Evolutionary conservation across 2,329 filamentous ascomycete species (phyloP).

Genomic region (Trichoderma hamatum): DNA sequence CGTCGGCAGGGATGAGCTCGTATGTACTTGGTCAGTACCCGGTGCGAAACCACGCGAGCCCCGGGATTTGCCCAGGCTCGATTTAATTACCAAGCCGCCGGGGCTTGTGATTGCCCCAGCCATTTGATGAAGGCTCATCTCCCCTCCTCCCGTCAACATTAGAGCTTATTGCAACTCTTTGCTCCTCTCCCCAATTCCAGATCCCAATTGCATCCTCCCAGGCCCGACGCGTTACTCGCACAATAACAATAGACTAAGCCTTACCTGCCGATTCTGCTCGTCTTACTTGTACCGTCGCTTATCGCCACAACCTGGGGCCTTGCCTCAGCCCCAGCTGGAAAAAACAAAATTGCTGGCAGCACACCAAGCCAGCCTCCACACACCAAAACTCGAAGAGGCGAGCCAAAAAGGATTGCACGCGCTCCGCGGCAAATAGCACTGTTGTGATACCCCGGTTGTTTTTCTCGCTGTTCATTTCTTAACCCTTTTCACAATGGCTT

Average conservation of each 20-base stretch:
- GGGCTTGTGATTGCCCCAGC: slow-evolving; percentile 24
- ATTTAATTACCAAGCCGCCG: slow-evolving; percentile 23
- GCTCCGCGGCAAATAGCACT: slow-evolving; percentile 8
- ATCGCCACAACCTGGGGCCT: slow-evolving; percentile 5
- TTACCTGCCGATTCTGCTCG: neutral
- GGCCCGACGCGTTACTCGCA: neutral
- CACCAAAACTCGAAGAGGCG: neutral
- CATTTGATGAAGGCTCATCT: slow-evolving; percentile 2
- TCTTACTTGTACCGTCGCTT: slow-evolving; percentile 9
- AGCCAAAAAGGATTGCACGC: neutral
- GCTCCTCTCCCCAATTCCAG: neutral
- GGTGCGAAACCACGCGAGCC: slow-evolving; percentile 21
- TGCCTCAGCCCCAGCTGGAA: slow-evolving; percentile 17
- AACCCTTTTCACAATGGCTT: slow-evolving; percentile 56
- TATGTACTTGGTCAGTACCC: slow-evolving; percentile 5
- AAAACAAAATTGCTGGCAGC: slow-evolving; percentile 6
- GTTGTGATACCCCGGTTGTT: slow-evolving; percentile 17
- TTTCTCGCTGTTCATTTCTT: neutral
- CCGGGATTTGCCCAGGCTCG: slow-evolving; percentile 13
- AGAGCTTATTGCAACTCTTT: slow-evolving; percentile 21
- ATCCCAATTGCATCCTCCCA: neutral
- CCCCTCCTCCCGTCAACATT: neutral
- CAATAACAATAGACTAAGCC: neutral
- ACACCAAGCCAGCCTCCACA: slow-evolving; percentile 1
- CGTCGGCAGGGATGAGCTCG: neutral